phyloP scores from a whole-genome alignment of 805 yeast species.

The Dipodascus albidus region DNA sequence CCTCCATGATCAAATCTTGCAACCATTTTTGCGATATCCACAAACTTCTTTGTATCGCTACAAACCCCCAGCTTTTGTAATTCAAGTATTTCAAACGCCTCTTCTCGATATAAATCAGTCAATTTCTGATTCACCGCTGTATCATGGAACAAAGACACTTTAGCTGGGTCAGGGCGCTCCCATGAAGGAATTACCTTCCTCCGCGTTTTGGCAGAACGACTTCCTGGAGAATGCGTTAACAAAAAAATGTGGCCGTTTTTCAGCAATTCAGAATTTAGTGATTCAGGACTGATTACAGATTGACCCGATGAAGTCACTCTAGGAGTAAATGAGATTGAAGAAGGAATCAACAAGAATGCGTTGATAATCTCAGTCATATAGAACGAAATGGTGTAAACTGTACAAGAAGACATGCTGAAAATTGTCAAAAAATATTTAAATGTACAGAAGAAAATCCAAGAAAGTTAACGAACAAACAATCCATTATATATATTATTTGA shows the following conservation, averaged over 20 bases:
- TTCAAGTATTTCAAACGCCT: neutral
- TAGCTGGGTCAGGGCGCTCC: neutral
- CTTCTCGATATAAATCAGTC: neutral
- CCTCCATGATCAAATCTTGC: neutral
- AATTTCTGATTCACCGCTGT: neutral
- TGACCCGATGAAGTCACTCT: too few relatives aligned
- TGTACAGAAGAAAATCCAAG: neutral
- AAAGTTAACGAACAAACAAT: too few relatives aligned
- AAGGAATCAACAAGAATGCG: neutral
- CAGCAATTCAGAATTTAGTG: too few relatives aligned
- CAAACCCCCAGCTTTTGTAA: neutral
- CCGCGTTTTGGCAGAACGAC: neutral
- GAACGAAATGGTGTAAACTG: neutral
- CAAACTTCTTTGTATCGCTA: neutral
- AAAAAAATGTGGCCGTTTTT: neutral
- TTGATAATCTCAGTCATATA: neutral
- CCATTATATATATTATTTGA: too few relatives aligned
- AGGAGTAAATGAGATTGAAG: neutral
- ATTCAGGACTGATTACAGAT: too few relatives aligned
- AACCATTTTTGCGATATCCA: neutral
- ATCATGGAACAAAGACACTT: neutral
- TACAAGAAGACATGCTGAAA: neutral
- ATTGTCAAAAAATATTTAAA: too few relatives aligned
- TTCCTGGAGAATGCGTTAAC: neutral
- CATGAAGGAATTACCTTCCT: neutral